Percentiles rank a stretch among this genome's conserved stretches.
Evolutionary conservation across 345 rosid genomes (phyloP).

Genomic region (Citrus glauca): DNA sequence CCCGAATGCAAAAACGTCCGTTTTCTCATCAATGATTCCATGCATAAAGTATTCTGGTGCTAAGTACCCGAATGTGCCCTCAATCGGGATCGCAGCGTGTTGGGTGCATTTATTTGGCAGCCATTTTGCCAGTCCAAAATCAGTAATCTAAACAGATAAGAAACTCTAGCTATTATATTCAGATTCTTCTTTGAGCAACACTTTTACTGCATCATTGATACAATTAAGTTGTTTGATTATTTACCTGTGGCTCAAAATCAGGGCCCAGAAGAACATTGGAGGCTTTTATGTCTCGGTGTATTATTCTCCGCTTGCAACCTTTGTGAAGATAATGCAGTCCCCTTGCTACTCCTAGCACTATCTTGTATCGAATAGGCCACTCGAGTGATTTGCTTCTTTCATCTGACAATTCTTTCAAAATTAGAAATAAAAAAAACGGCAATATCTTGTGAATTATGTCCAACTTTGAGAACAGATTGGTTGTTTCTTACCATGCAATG

Average conservation of each 20-base stretch:
- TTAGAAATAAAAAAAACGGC: neutral
- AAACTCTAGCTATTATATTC: neutral
- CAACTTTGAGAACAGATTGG: neutral
- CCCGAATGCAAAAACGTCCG: slow-evolving; percentile 86
- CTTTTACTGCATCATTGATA: neutral
- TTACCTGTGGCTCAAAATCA: slow-evolving; percentile 84
- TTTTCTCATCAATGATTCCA: slow-evolving; percentile 92
- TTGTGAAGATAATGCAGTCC: slow-evolving; percentile 92
- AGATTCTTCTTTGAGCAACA: neutral
- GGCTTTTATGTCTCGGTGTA: slow-evolving; percentile 93
- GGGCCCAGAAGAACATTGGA: slow-evolving; percentile 92
- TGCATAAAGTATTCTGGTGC: slow-evolving; percentile 98
- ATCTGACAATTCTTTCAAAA: slow-evolving; percentile 25
- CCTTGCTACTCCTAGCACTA: slow-evolving; percentile 69
- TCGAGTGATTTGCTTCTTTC: slow-evolving; percentile 35
- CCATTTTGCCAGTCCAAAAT: slow-evolving; percentile 97
- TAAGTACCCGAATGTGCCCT: slow-evolving; percentile 96
- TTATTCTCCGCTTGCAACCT: slow-evolving; percentile 80
- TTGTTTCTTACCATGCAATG: slow-evolving; percentile 58
- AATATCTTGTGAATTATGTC: neutral
- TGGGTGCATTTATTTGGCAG: slow-evolving; percentile 92
- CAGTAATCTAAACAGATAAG: slow-evolving; percentile 54
- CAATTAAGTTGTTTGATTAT: neutral
- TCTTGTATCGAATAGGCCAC: slow-evolving; percentile 75
- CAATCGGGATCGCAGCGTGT: slow-evolving; percentile 84